Base-by-base conservation (phyloP, 176 grass and related monocot genomes). In the Dendrocalamus sinicus region DNA sequence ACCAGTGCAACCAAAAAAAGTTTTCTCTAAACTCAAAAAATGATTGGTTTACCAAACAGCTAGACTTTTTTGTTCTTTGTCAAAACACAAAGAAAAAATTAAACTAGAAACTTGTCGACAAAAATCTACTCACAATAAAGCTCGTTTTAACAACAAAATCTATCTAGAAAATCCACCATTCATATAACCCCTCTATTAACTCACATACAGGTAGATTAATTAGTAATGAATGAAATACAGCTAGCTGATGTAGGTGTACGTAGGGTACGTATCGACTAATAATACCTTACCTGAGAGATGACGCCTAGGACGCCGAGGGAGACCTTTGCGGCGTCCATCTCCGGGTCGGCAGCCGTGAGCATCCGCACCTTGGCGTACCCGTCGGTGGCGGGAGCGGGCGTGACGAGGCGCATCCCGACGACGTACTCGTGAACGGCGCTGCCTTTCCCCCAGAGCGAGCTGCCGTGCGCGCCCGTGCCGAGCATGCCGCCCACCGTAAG, bases 401-500 rank as follows among this genome's bases (percentile, higher is more conserved):
- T 86, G 80, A 97, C 92, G 53, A 94, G 5, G 77, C 92, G 66
- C 61, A 97, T 65, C n/a, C 71, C 77, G 19, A 94, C 90, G 41
- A 94, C 90, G 84, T 97, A 92, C 92, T 97, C 95, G 75, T 97
- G 95, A 32, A 94, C 90, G 17, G 95, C 92, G 76, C 92, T 83
- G 43, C 95, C 95, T 32, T 94, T 94, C 0, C 90, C 92, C 92
- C 59, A 76, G 13, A 92, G 76, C 14, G 95, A 97, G 90, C 95
- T 97, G 45, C 95, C 95, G 48, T 97, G 95, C 32, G 95, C 80
- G 16, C 95, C 95, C 1, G 92, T 97, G 67, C 81, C 74, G 16
- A 97, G 68, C 77, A 97, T 73, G 35, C 95, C 95, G n/a, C 92
- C 95, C 9, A 94, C 74, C 15, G 92, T 97, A 81, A 92, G 53